Conservation (phyloP, 345 rosid genomes). For the Rhizophora apiculata region DNA sequence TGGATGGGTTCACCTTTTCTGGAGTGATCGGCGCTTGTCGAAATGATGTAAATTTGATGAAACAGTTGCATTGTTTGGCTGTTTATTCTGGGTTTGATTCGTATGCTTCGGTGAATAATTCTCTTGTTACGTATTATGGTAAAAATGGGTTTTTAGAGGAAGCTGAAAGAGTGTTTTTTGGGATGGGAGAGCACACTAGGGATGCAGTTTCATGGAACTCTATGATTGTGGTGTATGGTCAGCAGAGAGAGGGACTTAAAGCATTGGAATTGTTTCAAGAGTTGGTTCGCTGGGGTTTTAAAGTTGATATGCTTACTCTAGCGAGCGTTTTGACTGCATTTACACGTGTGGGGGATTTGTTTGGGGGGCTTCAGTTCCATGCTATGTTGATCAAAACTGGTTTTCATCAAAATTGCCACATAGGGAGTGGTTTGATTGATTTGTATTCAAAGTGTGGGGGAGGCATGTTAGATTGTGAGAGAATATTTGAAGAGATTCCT, state of each 20-base stretch:
- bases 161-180: conserved; percentile 54
- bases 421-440: conserved; percentile 88
- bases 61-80: conserved; percentile 64
- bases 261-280: conserved; percentile 66
- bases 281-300: conserved; percentile 52
- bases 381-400: conserved; percentile 61
- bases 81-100: conserved; percentile 57
- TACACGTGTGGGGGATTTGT: conserved; percentile 49
- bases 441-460: conserved; percentile 75
- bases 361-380: conserved; percentile 80
- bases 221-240: conserved; percentile 85
- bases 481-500: conserved; percentile 64
- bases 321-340: conserved; percentile 80
- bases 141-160: conserved; percentile 61
- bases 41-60: conserved; percentile 39
- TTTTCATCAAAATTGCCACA: conserved; percentile 67
- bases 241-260: conserved; percentile 62
- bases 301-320: conserved; percentile 70
- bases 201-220: conserved; percentile 95
- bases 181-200: conserved; percentile 47
- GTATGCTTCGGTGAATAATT: conserved; percentile 69
- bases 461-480: conserved; percentile 47
- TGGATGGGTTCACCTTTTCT: conserved; percentile 78
- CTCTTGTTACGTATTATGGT: conserved; percentile 61
- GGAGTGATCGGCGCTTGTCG: conserved; percentile 63